These are phyloP conservation scores for Diaporthe longicolla DNA, from an alignment of 2,329 filamentous ascomycete species.

Conservation along the genomic window DNA sequence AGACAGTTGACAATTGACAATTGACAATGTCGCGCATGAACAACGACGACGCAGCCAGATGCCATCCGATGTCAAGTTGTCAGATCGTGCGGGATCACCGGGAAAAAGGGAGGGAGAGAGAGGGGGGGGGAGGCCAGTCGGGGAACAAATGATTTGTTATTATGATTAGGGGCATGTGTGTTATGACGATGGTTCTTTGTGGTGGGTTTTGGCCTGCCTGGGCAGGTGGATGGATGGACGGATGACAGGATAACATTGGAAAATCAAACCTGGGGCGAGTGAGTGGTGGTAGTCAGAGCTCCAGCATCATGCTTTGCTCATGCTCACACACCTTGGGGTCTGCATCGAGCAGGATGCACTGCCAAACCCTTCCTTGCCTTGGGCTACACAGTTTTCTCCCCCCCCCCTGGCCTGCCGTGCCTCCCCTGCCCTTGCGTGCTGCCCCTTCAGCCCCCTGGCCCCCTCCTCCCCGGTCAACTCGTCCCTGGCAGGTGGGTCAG, in stretches of 20 bases:
- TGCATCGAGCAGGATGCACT: slow-evolving; percentile 6
- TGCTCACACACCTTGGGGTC: background rate
- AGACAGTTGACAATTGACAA: background rate
- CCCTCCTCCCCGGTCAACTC: background rate
- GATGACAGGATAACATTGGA: slow-evolving; percentile 18
- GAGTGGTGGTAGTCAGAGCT: no score
- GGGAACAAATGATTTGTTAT: background rate
- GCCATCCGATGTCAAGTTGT: slow-evolving; percentile 22
- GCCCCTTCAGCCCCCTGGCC: slow-evolving; percentile 25
- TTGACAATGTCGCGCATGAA: slow-evolving; percentile 19
- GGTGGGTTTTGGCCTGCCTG: no score
- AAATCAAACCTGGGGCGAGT: slow-evolving; percentile 23
- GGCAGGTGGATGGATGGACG: no score
- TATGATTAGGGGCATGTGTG: slow-evolving; percentile 7
- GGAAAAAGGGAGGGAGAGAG: background rate
- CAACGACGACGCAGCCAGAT: background rate
- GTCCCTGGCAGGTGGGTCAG: slow-evolving; percentile 32
- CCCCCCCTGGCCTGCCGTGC: slow-evolving; percentile 1
- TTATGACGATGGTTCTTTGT: background rate
- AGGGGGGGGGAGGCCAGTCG: background rate
- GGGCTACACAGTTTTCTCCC: no score
- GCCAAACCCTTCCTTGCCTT: no score
- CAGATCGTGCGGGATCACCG: slow-evolving; percentile 20
- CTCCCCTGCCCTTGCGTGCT: slow-evolving; percentile 26
- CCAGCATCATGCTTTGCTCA: no score